Percentiles rank a stretch among this genome's conserved stretches.
Conservation (phyloP, 768 basidiomycete genomes). For the Leccinellum rugosiceps region DNA sequence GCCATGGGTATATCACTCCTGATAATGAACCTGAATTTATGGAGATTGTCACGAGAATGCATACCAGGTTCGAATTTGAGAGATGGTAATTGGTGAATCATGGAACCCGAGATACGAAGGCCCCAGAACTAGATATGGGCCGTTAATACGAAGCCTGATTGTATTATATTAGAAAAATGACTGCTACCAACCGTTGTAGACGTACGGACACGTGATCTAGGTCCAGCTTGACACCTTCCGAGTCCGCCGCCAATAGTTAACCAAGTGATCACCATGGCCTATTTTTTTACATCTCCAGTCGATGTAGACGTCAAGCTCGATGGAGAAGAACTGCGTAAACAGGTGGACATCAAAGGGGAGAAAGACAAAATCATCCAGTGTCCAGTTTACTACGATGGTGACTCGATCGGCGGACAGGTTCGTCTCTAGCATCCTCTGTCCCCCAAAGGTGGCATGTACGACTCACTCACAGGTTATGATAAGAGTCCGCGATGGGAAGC, state of each 20-base stretch:
- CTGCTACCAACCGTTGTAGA: no score
- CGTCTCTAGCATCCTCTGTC: conserved; percentile 14
- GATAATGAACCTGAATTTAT: conserved; percentile 84
- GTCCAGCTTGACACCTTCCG: no score
- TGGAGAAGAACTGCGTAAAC: conserved; percentile 83
- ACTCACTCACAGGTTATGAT: conserved; percentile 61
- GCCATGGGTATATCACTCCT: conserved; percentile 80
- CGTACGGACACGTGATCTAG: conserved; percentile 15
- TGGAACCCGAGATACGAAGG: neutral
- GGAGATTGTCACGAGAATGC: conserved; percentile 73
- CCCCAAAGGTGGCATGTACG: neutral
- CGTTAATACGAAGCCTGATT: no score
- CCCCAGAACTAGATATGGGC: neutral
- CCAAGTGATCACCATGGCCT: conserved; percentile 47
- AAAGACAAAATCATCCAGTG: conserved; percentile 83
- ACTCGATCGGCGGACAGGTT: conserved; percentile 87
- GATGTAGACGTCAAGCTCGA: conserved; percentile 89
- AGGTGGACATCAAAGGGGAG: conserved; percentile 85
- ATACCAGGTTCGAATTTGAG: conserved; percentile 65
- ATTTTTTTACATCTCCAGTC: conserved; percentile 89
- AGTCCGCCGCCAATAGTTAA: conserved; percentile 1
- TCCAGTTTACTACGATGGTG: conserved; percentile 96
- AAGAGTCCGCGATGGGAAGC: conserved; percentile 92
- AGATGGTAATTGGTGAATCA: conserved; percentile 36
- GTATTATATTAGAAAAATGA: no score